Evolutionary conservation across 2,329 filamentous ascomycete species (phyloP).

Genomic region (Raffaelea arxii): DNA sequence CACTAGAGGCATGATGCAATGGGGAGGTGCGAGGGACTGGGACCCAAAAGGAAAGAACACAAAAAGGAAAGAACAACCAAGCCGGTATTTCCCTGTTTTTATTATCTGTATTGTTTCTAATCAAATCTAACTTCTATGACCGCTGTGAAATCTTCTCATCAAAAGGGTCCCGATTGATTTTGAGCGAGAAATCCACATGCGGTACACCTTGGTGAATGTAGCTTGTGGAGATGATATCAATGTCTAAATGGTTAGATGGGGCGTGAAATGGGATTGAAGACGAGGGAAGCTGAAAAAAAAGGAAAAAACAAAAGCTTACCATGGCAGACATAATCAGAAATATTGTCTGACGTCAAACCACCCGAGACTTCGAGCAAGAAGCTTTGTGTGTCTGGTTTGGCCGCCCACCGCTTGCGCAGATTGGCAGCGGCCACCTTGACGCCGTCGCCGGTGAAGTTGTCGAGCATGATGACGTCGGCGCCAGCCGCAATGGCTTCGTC

Average conservation of each 20-base stretch:
- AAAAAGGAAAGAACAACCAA: too few relatives aligned
- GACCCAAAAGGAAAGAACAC: too few relatives aligned
- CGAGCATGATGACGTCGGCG: conserved; percentile 93
- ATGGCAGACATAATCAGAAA: conserved; percentile 67
- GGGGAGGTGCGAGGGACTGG: too few relatives aligned
- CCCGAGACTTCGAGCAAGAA: conserved; percentile 90
- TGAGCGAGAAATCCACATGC: conserved; percentile 92
- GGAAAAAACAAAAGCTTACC: conserved; percentile 34
- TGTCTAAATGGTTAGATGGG: conserved; percentile 41
- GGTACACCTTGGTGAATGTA: conserved; percentile 93
- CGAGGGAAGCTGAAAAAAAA: not conserved
- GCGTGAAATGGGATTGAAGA: not conserved
- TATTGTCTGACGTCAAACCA: conserved; percentile 77
- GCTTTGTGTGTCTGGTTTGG: conserved; percentile 40
- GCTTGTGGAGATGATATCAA: conserved; percentile 93
- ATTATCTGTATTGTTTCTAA: too few relatives aligned
- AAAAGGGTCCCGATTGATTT: too few relatives aligned
- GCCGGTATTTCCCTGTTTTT: too few relatives aligned
- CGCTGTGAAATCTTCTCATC: too few relatives aligned
- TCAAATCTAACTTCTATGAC: too few relatives aligned
- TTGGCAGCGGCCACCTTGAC: conserved; percentile 64
- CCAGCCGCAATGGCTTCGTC: conserved; percentile 85
- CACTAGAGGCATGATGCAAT: too few relatives aligned
- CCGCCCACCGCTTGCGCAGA: conserved; percentile 73
- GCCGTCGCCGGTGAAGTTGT: conserved; percentile 80